Evolutionary conservation across 768 basidiomycete genomes (phyloP).

Genomic region (Pleurotus cornucopiae): DNA sequence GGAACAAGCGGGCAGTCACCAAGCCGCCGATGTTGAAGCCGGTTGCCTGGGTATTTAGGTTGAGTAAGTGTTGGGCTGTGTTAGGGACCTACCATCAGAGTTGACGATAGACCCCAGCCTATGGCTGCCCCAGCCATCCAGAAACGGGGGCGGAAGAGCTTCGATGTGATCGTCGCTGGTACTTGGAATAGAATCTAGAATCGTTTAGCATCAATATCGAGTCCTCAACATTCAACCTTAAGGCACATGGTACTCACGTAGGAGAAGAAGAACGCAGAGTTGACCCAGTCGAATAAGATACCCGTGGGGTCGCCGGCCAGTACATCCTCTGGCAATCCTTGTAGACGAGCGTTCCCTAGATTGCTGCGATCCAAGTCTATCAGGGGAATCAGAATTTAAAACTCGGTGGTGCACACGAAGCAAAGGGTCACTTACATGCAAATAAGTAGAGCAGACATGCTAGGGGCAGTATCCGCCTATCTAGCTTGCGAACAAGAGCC

Average conservation of each 20-base stretch:
- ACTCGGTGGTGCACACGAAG: not conserved
- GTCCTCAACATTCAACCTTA: not conserved
- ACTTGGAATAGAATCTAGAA: conserved; percentile 63
- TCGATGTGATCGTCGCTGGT: conserved; percentile 62
- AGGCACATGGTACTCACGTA: conserved; percentile 43
- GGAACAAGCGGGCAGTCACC: conserved; percentile 50
- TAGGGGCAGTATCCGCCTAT: conserved; percentile 64
- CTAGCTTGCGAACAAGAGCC: conserved; percentile 59
- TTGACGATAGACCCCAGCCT: conserved; percentile 76
- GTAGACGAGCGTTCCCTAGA: conserved; percentile 74
- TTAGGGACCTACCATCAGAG: conserved; percentile 50
- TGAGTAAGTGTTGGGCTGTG: not conserved
- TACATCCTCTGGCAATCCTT: conserved; percentile 60
- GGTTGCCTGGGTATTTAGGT: conserved; percentile 43
- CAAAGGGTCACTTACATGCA: conserved; percentile 49
- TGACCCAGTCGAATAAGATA: conserved; percentile 71
- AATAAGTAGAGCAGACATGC: conserved; percentile 72
- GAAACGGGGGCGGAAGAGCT: conserved; percentile 61
- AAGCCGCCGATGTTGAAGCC: conserved; percentile 58
- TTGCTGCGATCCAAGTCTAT: conserved; percentile 72
- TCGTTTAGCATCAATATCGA: not conserved
- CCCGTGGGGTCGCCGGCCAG: conserved; percentile 70
- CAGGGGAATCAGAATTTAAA: not conserved
- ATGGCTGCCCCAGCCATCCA: conserved; percentile 65
- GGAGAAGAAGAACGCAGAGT: conserved; percentile 74